Base-by-base conservation (phyloP, 176 grass and related monocot species). In the Musa itinerans region DNA sequence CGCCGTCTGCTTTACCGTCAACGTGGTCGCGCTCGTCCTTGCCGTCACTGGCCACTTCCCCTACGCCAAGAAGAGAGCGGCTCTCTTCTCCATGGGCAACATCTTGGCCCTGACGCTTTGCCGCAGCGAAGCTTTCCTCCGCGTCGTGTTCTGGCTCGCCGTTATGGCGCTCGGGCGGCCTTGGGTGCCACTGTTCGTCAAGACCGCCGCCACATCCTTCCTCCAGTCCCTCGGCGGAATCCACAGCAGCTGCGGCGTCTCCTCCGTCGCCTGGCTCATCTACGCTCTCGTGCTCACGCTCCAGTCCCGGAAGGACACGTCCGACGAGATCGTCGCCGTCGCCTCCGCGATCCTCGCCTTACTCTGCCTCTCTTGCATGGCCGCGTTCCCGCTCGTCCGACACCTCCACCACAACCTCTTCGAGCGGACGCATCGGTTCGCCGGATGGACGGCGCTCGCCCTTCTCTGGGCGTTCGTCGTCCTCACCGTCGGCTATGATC, bases 391-490 rank as follows among this genome's bases (percentile, higher is more conserved):
- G n/a, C 82, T 89, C 22, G 50, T 93, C 51, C 87, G 90, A 69
- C 90, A 89, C 84, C 82, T 89, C 52, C 90, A 93, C 74, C 90
- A 93, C 74, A 93, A 93, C 87, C 84, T 87, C 50, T 93, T 93
- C 68, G 90, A 93, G 75, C 78, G 84, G 69, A 85, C 90, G 27
- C 90, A 93, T 79, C 87, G 90, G 14, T 89, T 89, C 56, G 87
- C 90, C 20, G 90, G 90, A 2, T 93, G 87, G 90, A 23, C n/a
- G 17, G 87, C 87, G 1, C 90, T 89, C 26, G 85, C 66, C 0
- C 80, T 93, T 23, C 78, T 89, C 61, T 93, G 90, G 90, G 85
- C 20, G 19, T 93, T 85, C 54, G 81, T 87, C 76, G 51, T 93
- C 23, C 82, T 93, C 25, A 83, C 87, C 0, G 72, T 70, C 10